phyloP scores from a whole-genome alignment of 495 filamentous ascomycete genomes.

The Acidomyces sp. region DNA sequence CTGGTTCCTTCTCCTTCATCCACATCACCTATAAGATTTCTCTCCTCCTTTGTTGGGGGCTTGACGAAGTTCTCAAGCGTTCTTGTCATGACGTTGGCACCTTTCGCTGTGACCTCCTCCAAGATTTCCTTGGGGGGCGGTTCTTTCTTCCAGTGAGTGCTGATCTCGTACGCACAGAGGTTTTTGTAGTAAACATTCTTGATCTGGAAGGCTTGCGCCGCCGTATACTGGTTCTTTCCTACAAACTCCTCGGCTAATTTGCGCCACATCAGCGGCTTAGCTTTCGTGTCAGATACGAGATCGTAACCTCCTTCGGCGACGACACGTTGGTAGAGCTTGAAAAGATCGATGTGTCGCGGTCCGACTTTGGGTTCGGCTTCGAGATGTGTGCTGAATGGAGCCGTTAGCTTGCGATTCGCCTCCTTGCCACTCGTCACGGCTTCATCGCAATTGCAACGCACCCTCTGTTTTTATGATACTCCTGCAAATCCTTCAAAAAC shows the following conservation, averaged over 20 bases:
- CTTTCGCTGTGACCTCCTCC: conserved; percentile 61
- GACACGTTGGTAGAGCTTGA: conserved; percentile 57
- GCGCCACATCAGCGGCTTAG: conserved; percentile 68
- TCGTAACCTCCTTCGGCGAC: conserved; percentile 66
- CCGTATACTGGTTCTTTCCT: conserved; percentile 46
- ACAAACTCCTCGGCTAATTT: conserved; percentile 54
- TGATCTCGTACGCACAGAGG: conserved; percentile 67
- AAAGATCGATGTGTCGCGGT: conserved; percentile 53
- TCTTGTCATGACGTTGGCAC: conserved; percentile 59
- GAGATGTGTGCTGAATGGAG: conserved; percentile 43
- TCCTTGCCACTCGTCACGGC: conserved; percentile 1
- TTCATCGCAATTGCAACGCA: conserved; percentile 21
- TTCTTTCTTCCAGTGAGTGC: conserved; percentile 52
- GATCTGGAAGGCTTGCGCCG: conserved; percentile 59
- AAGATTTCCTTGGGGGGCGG: conserved; percentile 73
- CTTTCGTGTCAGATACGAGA: conserved; percentile 47
- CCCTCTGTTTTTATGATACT: conserved; percentile 60
- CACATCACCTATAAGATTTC: conserved; percentile 23
- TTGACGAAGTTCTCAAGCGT: conserved; percentile 57
- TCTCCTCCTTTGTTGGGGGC: conserved; percentile 28
- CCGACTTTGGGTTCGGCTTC: conserved; percentile 65
- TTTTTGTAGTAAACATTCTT: conserved; percentile 78
- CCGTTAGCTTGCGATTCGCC: conserved; percentile 1
- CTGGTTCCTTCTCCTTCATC: conserved; percentile 25
- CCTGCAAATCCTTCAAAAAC: conserved; percentile 52